Conservation (phyloP, 2,329 filamentous ascomycete species). For the Cryphonectria naterciae region DNA sequence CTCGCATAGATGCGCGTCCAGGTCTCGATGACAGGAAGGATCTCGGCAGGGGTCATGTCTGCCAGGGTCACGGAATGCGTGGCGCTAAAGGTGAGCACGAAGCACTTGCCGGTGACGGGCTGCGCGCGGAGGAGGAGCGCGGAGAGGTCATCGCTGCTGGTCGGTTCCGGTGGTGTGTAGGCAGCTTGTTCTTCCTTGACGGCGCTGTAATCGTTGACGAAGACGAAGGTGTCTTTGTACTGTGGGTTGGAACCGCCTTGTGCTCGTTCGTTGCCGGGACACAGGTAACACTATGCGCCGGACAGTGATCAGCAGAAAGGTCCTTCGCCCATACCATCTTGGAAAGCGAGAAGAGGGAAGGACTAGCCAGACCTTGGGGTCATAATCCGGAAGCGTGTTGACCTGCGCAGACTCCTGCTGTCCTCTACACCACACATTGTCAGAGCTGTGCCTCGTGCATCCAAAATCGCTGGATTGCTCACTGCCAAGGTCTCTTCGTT, state of each 20-base stretch:
- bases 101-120: slow-evolving; percentile 92
- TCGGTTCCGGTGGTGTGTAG: slow-evolving; percentile 56
- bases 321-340: background rate
- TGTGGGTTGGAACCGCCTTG: slow-evolving; percentile 84
- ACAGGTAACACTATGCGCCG: slow-evolving; percentile 80
- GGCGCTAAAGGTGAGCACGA: slow-evolving; percentile 92
- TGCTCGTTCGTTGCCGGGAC: slow-evolving; percentile 86
- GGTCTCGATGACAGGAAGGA: slow-evolving; percentile 80
- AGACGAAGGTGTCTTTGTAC: slow-evolving; percentile 87
- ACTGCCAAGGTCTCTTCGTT: slow-evolving; percentile 98
- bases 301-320: slow-evolving; percentile 21
- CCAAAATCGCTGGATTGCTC: slow-evolving; percentile 45
- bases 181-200: slow-evolving; percentile 91
- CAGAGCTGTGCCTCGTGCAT: background rate
- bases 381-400: slow-evolving; percentile 76
- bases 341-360: slow-evolving; percentile 5
- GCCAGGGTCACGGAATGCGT: slow-evolving; percentile 91
- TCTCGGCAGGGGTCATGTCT: slow-evolving; percentile 78
- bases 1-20: slow-evolving; percentile 91
- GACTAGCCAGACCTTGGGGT: slow-evolving; percentile 61
- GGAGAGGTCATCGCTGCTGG: slow-evolving; percentile 62
- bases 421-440: slow-evolving; percentile 56
- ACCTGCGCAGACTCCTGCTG: slow-evolving; percentile 75
- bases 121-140: slow-evolving; percentile 80
- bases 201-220: slow-evolving; percentile 96